Percentiles rank a stretch among this genome's conserved stretches.
Evolutionary conservation across 208 protist species (phyloP).

Genomic region (Porcisia hertigi): DNA sequence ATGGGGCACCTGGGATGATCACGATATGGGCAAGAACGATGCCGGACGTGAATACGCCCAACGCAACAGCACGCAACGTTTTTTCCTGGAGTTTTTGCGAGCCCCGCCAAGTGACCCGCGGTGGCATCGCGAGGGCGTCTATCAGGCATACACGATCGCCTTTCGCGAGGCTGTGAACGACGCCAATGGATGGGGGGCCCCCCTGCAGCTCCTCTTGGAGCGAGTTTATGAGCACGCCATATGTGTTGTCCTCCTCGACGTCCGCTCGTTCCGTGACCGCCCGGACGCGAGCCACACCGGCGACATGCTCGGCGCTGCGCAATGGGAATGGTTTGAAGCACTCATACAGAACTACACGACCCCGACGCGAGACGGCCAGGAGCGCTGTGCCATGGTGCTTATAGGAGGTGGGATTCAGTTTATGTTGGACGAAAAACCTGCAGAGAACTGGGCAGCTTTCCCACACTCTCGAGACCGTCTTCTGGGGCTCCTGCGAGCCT

Average conservation of each 20-base stretch:
- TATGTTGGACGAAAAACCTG: slow-evolving; percentile 73
- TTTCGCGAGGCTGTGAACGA: slow-evolving; percentile 39
- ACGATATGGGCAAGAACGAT: slow-evolving; percentile 90
- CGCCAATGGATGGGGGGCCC: slow-evolving; percentile 15
- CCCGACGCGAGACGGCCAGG: slow-evolving; percentile 3
- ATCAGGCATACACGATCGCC: slow-evolving; percentile 53
- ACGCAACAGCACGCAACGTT: slow-evolving; percentile 56
- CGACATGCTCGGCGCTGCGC: slow-evolving; percentile 77
- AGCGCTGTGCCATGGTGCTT: slow-evolving; percentile 67
- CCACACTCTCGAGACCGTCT: slow-evolving; percentile 58
- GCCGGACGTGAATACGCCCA: slow-evolving; percentile 66
- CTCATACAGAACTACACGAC: slow-evolving; percentile 41
- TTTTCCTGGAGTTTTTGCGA: slow-evolving; percentile 82
- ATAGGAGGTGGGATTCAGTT: slow-evolving; percentile 82
- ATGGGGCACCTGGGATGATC: slow-evolving; percentile 89
- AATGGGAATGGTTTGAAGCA: slow-evolving; percentile 83
- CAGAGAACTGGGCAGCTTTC: slow-evolving; percentile 80
- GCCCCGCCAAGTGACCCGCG: slow-evolving; percentile 40
- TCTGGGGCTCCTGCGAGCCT: slow-evolving; percentile 44
- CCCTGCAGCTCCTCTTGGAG: slow-evolving; percentile 15
- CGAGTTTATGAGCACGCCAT: slow-evolving; percentile 56
- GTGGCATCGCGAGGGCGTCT: slow-evolving; percentile 66
- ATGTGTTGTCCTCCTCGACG: slow-evolving; percentile 81
- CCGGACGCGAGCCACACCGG: slow-evolving; percentile 47
- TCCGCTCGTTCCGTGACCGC: slow-evolving; percentile 74